phyloP scores from a whole-genome alignment of 2,329 filamentous ascomycete genomes.

The Cordyceps militaris region DNA sequence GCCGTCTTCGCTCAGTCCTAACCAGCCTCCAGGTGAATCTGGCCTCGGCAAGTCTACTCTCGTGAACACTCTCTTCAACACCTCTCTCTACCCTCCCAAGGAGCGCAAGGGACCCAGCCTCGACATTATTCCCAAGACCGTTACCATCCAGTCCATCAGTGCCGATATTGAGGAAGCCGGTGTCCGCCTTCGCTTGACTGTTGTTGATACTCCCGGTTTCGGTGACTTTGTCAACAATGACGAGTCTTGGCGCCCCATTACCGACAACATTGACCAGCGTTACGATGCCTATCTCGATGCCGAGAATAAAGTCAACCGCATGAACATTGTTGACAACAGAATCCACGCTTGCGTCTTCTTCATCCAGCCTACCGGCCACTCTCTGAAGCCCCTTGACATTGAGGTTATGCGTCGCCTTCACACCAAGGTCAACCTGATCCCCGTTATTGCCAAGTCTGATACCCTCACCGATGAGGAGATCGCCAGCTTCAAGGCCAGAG shows the following conservation, averaged over 20 bases:
- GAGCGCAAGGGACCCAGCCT: slow-evolving; percentile 96
- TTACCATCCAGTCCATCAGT: slow-evolving; percentile 89
- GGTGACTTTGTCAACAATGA: slow-evolving; percentile 99
- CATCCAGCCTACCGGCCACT: slow-evolving; percentile 97
- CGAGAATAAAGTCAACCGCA: slow-evolving; percentile 99
- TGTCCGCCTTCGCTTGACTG: slow-evolving; percentile 89
- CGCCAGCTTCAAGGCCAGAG: slow-evolving; percentile 86
- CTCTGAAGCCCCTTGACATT: slow-evolving; percentile 95
- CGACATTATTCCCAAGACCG: slow-evolving; percentile 97
- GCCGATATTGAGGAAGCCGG: slow-evolving; percentile 98
- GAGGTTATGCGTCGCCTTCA: slow-evolving; percentile 99
- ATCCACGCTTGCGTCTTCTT: slow-evolving; percentile 99
- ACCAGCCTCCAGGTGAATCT: slow-evolving; percentile 74
- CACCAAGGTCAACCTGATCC: slow-evolving; percentile 99
- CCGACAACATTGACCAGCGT: slow-evolving; percentile 99
- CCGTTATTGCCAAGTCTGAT: slow-evolving; percentile 97
- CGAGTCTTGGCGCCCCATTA: slow-evolving; percentile 97
- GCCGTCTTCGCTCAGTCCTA: not conserved
- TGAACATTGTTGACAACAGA: slow-evolving; percentile 99
- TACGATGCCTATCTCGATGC: slow-evolving; percentile 98
- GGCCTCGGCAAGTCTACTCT: slow-evolving; percentile 98
- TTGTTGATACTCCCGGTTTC: slow-evolving; percentile 96
- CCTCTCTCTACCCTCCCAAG: slow-evolving; percentile 95
- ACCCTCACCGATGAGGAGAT: slow-evolving; percentile 98
- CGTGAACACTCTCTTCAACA: slow-evolving; percentile 99